These are phyloP conservation scores for Arthrobotrys sinensis DNA, from an alignment of 2,329 filamentous ascomycete genomes.

Conservation along the genomic window DNA sequence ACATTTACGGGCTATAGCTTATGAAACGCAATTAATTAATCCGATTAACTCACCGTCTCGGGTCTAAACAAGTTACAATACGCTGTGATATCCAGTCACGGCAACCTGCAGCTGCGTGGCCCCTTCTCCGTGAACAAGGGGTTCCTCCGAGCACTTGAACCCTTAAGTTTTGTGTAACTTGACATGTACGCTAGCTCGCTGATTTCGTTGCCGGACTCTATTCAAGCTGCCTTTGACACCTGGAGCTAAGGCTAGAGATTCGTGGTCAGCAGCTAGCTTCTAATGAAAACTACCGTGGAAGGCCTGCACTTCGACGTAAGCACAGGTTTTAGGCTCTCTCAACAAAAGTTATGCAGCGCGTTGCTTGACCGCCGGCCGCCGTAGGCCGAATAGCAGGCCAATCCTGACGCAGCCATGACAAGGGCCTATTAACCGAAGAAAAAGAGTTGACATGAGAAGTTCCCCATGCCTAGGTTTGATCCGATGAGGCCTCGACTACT, in stretches of 20 bases:
- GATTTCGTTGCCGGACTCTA: background rate
- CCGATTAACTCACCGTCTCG: no score
- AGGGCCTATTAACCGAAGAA: background rate
- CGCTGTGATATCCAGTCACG: no score
- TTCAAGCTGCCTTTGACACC: no score
- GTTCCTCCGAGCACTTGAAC: no score
- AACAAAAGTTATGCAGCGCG: background rate
- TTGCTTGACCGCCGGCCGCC: conserved; percentile 1
- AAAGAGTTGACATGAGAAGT: background rate
- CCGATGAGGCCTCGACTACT: no score
- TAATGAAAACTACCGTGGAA: background rate
- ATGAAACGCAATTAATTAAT: no score
- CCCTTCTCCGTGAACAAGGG: no score
- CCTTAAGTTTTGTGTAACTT: conserved; percentile 2
- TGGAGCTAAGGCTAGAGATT: no score
- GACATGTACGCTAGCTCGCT: background rate
- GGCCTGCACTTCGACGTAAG: background rate
- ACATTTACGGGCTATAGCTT: no score
- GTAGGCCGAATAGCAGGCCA: background rate
- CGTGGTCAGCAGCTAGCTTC: background rate
- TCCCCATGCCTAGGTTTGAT: no score
- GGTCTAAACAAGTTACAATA: no score
- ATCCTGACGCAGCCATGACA: background rate
- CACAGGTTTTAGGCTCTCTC: conserved; percentile 1
- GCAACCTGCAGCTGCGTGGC: no score